Conservation (phyloP, 495 filamentous ascomycete species). For the Letharia lupina region DNA sequence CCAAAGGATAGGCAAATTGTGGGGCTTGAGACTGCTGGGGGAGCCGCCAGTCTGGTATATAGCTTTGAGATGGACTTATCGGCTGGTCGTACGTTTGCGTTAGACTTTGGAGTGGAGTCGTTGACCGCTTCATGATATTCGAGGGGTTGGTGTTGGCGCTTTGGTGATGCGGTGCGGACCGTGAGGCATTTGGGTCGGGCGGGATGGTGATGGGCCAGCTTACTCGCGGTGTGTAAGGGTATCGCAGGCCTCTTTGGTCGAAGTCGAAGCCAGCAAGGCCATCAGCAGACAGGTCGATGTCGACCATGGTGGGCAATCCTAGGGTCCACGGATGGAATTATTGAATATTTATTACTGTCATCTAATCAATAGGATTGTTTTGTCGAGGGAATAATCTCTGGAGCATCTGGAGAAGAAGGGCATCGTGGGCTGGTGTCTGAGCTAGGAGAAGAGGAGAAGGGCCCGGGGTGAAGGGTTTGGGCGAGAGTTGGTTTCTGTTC, state of each 20-base stretch:
- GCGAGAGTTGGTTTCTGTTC: no score
- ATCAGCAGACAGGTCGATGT: conserved; percentile 24
- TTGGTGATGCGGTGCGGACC: conserved; percentile 17
- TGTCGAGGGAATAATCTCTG: no score
- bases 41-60: conserved; percentile 31
- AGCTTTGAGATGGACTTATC: conserved; percentile 35
- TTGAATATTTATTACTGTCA: no score
- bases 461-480: background rate
- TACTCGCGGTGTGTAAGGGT: conserved; percentile 18
- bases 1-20: conserved; percentile 17
- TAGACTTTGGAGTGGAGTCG: conserved; percentile 26
- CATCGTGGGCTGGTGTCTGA: background rate
- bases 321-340: background rate
- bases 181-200: conserved; percentile 20
- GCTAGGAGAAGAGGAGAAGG: background rate
- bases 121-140: conserved; percentile 27
- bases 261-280: conserved; percentile 25
- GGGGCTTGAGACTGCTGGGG: conserved; percentile 38
- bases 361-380: conserved; percentile 4
- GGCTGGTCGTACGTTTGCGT: conserved; percentile 19
- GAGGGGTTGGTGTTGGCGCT: conserved; percentile 20
- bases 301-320: conserved; percentile 1
- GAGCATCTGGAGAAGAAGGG: background rate
- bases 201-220: conserved; percentile 26
- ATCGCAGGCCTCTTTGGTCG: conserved; percentile 22